Conservation (phyloP, 2,329 filamentous ascomycete genomes). For the Fusarium scirpi region DNA sequence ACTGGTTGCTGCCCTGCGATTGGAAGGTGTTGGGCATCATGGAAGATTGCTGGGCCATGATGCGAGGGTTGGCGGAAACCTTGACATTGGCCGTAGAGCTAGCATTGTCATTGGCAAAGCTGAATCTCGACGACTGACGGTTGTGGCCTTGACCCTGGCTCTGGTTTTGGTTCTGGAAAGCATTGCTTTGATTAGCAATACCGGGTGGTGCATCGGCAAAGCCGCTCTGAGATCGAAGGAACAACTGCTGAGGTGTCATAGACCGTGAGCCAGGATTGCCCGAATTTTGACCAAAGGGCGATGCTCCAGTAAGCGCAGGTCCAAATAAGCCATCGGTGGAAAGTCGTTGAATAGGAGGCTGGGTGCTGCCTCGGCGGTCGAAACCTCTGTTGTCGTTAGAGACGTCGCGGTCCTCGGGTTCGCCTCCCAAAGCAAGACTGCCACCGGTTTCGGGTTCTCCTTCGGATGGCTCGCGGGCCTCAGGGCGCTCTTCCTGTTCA, state of each 20-base stretch:
- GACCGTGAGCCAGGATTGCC: constrained; percentile 72
- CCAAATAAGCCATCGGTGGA: constrained; percentile 67
- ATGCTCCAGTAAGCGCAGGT: constrained; percentile 57
- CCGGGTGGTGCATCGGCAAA: constrained; percentile 71
- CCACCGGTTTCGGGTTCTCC: constrained; percentile 83
- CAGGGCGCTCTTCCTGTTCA: constrained; percentile 62
- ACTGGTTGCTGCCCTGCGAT: constrained; percentile 72
- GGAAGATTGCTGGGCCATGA: constrained; percentile 87
- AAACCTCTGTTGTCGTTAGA: constrained; percentile 63
- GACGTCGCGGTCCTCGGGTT: constrained; percentile 84
- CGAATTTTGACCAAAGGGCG: constrained; percentile 61
- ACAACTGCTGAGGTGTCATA: constrained; percentile 83
- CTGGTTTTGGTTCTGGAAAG: constrained; percentile 59
- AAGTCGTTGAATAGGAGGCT: constrained; percentile 80
- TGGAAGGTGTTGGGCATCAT: constrained; percentile 81
- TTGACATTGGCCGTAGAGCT: constrained; percentile 70
- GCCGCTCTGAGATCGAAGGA: constrained; percentile 71
- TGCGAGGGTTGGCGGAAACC: constrained; percentile 79
- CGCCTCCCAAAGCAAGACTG: constrained; percentile 89
- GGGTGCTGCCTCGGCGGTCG: constrained; percentile 74
- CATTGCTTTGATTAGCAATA: constrained; percentile 59
- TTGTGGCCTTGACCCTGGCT: constrained; percentile 74
- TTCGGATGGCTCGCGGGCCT: constrained; percentile 67
- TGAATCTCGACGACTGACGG: constrained; percentile 88
- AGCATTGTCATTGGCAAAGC: constrained; percentile 82